Evolutionary conservation across 495 filamentous ascomycete species (phyloP).

Genomic region (Diplogelasinospora grovesii): DNA sequence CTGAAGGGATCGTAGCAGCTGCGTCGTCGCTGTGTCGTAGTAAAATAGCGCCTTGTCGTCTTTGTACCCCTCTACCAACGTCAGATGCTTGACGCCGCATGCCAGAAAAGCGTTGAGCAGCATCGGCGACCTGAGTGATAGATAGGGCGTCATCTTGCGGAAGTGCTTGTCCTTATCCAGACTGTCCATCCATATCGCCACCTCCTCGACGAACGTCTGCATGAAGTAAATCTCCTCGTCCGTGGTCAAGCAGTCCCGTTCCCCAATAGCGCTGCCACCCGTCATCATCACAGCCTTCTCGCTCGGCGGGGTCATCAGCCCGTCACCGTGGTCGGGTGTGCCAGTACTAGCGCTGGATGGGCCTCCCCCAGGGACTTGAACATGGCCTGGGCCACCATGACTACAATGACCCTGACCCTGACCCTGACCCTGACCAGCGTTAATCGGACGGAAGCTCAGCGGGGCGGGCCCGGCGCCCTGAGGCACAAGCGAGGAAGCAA

Average conservation of each 20-base stretch:
- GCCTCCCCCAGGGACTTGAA: too few species aligned
- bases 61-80: slow-evolving; percentile 60
- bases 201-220: slow-evolving; percentile 86
- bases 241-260: slow-evolving; percentile 54
- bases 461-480: slow-evolving; percentile 8
- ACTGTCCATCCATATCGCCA: slow-evolving; percentile 91
- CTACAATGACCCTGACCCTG: too few species aligned
- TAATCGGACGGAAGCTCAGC: slow-evolving; percentile 6
- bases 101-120: slow-evolving; percentile 87
- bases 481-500: slow-evolving; percentile 22
- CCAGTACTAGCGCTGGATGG: slow-evolving; percentile 2
- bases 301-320: slow-evolving; percentile 44
- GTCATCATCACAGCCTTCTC: slow-evolving; percentile 36
- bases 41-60: slow-evolving; percentile 75
- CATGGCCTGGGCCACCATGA: too few species aligned
- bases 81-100: slow-evolving; percentile 78
- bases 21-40: slow-evolving; percentile 73
- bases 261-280: too few species aligned
- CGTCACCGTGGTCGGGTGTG: slow-evolving; percentile 34
- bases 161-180: slow-evolving; percentile 89
- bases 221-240: slow-evolving; percentile 77
- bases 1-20: slow-evolving; percentile 65
- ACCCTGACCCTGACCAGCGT: slow-evolving; percentile 12
- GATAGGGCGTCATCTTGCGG: slow-evolving; percentile 70
- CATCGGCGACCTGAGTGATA: slow-evolving; percentile 78